Evolutionary conservation across 2,329 filamentous ascomycete species (phyloP).

Genomic region (Blastomyces emzantsi): DNA sequence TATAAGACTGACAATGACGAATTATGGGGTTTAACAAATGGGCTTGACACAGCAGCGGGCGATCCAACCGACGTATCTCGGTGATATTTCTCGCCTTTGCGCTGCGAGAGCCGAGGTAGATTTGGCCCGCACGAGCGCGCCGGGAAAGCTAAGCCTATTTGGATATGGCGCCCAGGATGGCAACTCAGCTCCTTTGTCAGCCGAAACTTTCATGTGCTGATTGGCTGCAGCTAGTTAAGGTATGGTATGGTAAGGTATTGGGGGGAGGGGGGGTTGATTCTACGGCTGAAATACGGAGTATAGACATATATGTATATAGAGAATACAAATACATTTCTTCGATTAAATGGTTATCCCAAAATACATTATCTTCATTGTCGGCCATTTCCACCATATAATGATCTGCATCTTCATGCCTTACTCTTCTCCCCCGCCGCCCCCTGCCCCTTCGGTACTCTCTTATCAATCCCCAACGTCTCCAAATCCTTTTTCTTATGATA

Average conservation of each 20-base stretch:
- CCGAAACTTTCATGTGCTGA: constrained; percentile 1
- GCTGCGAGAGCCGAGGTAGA: constrained; percentile 8
- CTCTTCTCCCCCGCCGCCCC: constrained; percentile 37
- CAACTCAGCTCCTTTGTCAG: not conserved
- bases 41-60: not conserved
- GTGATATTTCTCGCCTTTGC: not conserved
- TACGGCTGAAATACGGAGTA: no score
- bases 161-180: not conserved
- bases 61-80: not conserved
- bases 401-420: constrained; percentile 19
- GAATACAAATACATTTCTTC: not conserved
- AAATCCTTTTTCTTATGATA: constrained; percentile 89
- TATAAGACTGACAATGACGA: not conserved
- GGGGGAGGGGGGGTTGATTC: no score
- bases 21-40: not conserved
- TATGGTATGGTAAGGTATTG: no score
- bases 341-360: not conserved
- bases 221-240: not conserved
- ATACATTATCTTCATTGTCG: not conserved
- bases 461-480: constrained; percentile 66
- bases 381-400: not conserved
- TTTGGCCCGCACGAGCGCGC: not conserved
- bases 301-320: not conserved
- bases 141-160: not conserved
- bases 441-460: constrained; percentile 59